Evolutionary conservation across 2,329 filamentous ascomycete genomes (phyloP), one percentile per base, ranked within the genome.

Genomic region (Colletotrichum liriopes): DNA sequence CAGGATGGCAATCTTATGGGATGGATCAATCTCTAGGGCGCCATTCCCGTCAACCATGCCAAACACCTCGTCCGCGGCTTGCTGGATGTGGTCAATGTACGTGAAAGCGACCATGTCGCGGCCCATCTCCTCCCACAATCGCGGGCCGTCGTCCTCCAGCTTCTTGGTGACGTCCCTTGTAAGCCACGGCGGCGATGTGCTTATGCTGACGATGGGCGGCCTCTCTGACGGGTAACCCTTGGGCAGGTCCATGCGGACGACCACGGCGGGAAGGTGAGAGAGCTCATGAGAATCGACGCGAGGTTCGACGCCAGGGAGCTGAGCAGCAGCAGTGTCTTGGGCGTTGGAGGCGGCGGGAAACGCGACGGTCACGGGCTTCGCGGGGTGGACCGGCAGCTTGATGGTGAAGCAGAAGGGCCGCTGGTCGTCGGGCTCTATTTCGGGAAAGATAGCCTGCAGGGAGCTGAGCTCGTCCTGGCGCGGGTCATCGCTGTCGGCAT

Each of bases 1-100:
- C 54, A 98, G 81, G 18, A 98, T 86, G 6, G 91, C 88, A 23
- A 94, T 89, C 81, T 94, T 93, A 78, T 90, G 86, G 71, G 87
- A 85, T 2, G 87, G 82, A 6, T 86, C 82, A 16, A 92, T 83
- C 73, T 87, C 81, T 41, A 93, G 81, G 23, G 81, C 83, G 6
- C 86, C 87, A 4, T 84, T 81, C 1, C 81, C 76, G 47, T 85
- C 82, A 5, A 88, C 85, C 60, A 91, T 84, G 8, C 87, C 91
- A 78, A 93, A 93, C 18, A 88, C 87, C 72, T 87, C 82, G 70
- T 92, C 90, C 5, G 89, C 87, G 14, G 84, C 86, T 77, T 88
- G 88, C 78, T 90, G 88, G 35, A 91, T 79, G 76, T 89, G 88
- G 76, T 93, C 92, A 67, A 93, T 89, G 75, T 90, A 93, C 35